Base-by-base conservation (phyloP, 176 grass and related monocot species). In the Musa schizocarpa region DNA sequence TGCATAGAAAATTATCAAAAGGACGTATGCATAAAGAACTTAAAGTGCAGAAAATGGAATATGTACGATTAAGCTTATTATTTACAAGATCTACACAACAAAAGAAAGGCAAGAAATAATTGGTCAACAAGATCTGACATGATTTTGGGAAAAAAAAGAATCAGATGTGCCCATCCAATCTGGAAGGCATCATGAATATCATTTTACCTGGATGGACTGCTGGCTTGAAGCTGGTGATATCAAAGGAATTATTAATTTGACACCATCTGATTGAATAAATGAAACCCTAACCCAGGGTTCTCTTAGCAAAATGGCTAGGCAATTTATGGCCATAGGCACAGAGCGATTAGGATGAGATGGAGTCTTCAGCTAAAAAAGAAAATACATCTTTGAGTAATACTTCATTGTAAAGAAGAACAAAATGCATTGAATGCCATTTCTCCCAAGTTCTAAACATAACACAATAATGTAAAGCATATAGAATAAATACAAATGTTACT, bases 181-280 rank as follows among this genome's bases (percentile, higher is more conserved):
- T 62, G 20, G 20, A 62, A 62, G 9, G 13, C 1, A 1, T n/a
- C 10, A 62, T 62, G 17, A 19, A n/a, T 62, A 8, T 29, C 16
- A 62, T 27, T 29, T 81, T 49, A 99, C 95, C 91, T 99, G 95
- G 79, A 87, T 94, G 72, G 95, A 94, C 71, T 99, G 91, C 79
- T 99, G 95, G 21, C 85, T 99, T 53, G 95, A 94, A 54, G 91
- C 91, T 69, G 95, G 91, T 21, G 86, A 79, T 69, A 99, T 94
- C 69, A 92, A 85, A 81, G 91, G 91, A 92, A 99, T 89, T 58
- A 99, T 79, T 52, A 89, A 74, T 73, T 99, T 99, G 68, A 89
- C 81, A 61, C 95, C 91, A 71, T 99, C 91, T n/a, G 78, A 68
- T 81, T 94, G 84, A 55, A 99, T 91, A 99, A 99, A 99, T 75